Evolutionary conservation across 2,329 filamentous ascomycete genomes (phyloP).

Genomic region (Dothideomycetes sp.): DNA sequence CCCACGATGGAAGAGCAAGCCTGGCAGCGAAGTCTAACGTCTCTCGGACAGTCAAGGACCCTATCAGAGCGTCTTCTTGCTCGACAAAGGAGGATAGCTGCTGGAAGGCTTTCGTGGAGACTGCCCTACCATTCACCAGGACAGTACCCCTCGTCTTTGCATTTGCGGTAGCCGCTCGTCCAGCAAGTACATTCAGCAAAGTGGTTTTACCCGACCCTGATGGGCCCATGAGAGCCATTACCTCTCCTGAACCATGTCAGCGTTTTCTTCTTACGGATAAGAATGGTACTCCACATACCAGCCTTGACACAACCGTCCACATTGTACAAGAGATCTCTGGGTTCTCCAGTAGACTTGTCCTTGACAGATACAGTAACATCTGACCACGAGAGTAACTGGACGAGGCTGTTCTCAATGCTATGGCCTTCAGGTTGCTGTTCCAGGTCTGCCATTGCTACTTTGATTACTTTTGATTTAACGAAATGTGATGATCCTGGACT

Average conservation of each 20-base stretch:
- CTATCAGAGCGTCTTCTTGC: constrained; percentile 74
- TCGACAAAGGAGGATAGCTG: constrained; percentile 57
- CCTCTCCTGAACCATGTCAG: constrained; percentile 42
- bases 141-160: constrained; percentile 39
- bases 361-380: constrained; percentile 57
- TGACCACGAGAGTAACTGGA: constrained; percentile 52
- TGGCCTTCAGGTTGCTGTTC: constrained; percentile 9
- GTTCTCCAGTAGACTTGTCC: constrained; percentile 50
- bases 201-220: constrained; percentile 64
- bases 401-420: constrained; percentile 47
- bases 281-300: neutral
- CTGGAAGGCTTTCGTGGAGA: constrained; percentile 42
- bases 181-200: constrained; percentile 64
- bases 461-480: neutral
- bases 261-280: neutral
- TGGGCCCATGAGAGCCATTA: constrained; percentile 72
- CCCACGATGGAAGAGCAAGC: constrained; percentile 39
- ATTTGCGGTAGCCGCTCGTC: constrained; percentile 40
- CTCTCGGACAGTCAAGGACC: constrained; percentile 65
- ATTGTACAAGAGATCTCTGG: constrained; percentile 47
- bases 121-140: constrained; percentile 48
- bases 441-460: neutral
- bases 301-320: constrained; percentile 43
- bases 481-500: neutral
- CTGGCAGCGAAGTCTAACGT: constrained; percentile 65